Evolutionary conservation across 768 basidiomycete genomes (phyloP).

Genomic region (Cystoderma amianthinum): DNA sequence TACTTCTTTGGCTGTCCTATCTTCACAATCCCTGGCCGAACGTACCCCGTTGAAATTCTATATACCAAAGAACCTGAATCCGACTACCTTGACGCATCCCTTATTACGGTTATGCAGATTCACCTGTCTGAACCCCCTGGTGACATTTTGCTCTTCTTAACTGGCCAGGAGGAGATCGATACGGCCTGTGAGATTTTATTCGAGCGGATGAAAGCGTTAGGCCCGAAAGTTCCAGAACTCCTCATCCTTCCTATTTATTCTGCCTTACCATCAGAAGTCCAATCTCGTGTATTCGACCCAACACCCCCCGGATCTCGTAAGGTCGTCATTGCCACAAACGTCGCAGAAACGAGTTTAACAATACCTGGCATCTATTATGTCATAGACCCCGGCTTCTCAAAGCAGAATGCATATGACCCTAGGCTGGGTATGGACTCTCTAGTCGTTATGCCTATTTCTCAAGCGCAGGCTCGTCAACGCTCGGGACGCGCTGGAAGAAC

Average conservation of each 20-base stretch:
- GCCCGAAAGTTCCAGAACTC: conserved; percentile 97
- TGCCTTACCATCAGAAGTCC: conserved; percentile 95
- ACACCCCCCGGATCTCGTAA: conserved; percentile 98
- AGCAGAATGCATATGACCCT: conserved; percentile 98
- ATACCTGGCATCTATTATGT: conserved; percentile 99
- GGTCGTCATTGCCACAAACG: conserved; percentile 99
- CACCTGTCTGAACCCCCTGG: conserved; percentile 97
- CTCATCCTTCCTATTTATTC: conserved; percentile 98
- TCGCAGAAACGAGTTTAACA: conserved; percentile 96
- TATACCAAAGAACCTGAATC: conserved; percentile 98
- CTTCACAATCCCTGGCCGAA: conserved; percentile 98
- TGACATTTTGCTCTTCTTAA: conserved; percentile 93
- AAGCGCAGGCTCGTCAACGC: conserved; percentile 94
- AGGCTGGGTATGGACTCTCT: conserved; percentile 97
- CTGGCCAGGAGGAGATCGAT: conserved; percentile 98
- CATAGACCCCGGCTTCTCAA: conserved; percentile 96
- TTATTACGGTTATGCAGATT: conserved; percentile 99
- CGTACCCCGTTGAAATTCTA: conserved; percentile 97
- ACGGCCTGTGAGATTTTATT: conserved; percentile 95
- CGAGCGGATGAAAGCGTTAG: conserved; percentile 98
- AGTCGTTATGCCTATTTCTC: conserved; percentile 97
- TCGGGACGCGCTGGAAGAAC: conserved; percentile 96
- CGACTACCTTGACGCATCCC: conserved; percentile 95
- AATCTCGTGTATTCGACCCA: conserved; percentile 96
- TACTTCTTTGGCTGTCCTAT: conserved; percentile 99